A percentile compares a stretch with the other conserved stretches of the same genome.
Evolutionary conservation across 306 rosid genomes (phyloP).

Genomic region (Corylus heterophylla): DNA sequence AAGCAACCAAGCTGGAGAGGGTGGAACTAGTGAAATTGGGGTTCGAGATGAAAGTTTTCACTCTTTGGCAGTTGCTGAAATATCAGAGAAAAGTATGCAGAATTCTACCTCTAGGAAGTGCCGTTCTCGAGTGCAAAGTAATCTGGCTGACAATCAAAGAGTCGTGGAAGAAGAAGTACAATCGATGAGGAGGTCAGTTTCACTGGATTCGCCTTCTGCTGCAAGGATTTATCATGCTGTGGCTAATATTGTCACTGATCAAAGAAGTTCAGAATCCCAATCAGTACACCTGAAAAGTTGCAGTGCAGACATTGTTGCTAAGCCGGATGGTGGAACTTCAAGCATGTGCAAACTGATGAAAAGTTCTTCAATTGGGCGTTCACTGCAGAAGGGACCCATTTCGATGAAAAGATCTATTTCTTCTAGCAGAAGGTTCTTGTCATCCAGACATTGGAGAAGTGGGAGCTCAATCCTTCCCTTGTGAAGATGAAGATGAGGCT

Average conservation of each 20-base stretch:
- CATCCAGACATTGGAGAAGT: conserved; percentile 45
- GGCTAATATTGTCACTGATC: conserved; percentile 25
- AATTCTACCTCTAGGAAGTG: conserved; percentile 17
- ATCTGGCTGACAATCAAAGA: conserved; percentile 22
- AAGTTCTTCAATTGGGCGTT: conserved; percentile 41
- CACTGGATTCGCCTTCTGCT: conserved; percentile 42
- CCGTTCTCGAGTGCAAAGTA: conserved; percentile 25
- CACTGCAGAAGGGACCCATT: conserved; percentile 45
- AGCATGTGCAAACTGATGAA: conserved; percentile 28
- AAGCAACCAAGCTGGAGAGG: conserved; percentile 21
- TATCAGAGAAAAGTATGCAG: conserved; percentile 17
- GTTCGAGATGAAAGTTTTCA: conserved; percentile 24
- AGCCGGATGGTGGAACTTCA: conserved; percentile 36
- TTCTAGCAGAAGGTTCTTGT: conserved; percentile 27
- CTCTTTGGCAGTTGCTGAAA: conserved; percentile 8
- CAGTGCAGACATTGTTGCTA: conserved; percentile 15
- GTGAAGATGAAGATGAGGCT: conserved; percentile 17
- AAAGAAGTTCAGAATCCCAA: conserved; percentile 30
- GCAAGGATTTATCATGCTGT: conserved; percentile 25
- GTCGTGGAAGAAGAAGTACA: conserved; percentile 31
- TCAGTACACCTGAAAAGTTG: conserved; percentile 3
- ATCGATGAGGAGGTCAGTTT: conserved; percentile 45
- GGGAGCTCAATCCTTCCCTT: conserved; percentile 51
- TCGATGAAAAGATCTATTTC: conserved; percentile 49
- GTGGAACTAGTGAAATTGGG: conserved; percentile 23